Evolutionary conservation across 1,139 yeast genomes (phyloP), one percentile per base, ranked within the genome.

Genomic region (Blastobotrys apis): DNA sequence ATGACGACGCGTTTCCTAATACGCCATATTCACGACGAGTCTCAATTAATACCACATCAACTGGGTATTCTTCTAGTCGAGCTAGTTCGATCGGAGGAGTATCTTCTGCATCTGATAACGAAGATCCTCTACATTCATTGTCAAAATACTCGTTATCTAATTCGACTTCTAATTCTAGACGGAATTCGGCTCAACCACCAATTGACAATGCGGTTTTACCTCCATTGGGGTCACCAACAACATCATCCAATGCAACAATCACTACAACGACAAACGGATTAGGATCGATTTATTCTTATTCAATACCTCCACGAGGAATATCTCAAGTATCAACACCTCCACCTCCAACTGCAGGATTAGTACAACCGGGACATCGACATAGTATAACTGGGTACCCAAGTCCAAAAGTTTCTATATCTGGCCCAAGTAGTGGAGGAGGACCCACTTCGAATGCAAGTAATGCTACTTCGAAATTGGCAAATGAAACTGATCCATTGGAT

Each of bases 71-170:
- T 16, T 50, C 56, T 29, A 44, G 50, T 12, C 50, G 63, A 3
- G 52, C 61, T 23, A 50, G 54, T 33, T 58, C 62, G 4, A 53
- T 58, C 15, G 50, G 60, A 20, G 60, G 60, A 2, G 49, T 55
- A 16, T 58, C 61, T 4, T 52, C 56, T 1, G 60, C 56, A 2
- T 54, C 60, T 1, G 64, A 61, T 43, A 60, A 50, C 17, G 65
- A 61, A 37, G 65, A 60, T 39, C 64, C 64, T 3, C 47, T 59
- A 23, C 55, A 56, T 37, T 56, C 62, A 10, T 45, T 61, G 35
- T 52, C 59, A 39, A 57, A 58, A 43, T 61, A 60, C 48, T 60
- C 65, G 5, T 52, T 61, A 10, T 41, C 51, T 17, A 47, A 47
- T 37, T 47, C 55, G n/a, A 55, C 55, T 3, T 51, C 60, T 5